Conservation (phyloP, 2,329 filamentous ascomycete genomes). For the Pezicula carpinea region DNA sequence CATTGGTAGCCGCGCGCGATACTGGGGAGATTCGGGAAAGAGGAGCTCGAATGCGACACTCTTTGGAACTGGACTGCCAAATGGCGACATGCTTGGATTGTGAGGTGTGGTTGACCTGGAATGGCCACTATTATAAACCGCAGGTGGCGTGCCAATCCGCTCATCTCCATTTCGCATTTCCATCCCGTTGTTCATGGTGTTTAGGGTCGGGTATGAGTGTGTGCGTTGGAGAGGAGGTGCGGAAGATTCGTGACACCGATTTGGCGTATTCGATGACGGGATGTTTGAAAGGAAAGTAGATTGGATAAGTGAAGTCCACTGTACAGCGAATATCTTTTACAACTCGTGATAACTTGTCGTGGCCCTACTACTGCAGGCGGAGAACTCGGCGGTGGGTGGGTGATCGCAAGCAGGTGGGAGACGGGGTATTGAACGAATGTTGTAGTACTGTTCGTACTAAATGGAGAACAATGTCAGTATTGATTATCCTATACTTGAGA, state of each 20-base stretch:
- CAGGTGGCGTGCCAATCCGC: conserved; percentile 26
- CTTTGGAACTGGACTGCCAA: conserved; percentile 48
- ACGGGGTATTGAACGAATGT: conserved; percentile 18
- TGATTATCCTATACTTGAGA: conserved; percentile 10
- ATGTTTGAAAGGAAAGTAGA: conserved; percentile 17
- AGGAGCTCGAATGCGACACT: conserved; percentile 76
- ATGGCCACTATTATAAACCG: conserved; percentile 17
- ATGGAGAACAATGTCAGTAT: conserved; percentile 15
- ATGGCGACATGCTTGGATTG: conserved; percentile 24
- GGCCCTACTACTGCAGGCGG: conserved; percentile 12
- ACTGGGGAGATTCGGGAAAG: conserved; percentile 62
- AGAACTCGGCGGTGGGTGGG: conserved; percentile 9
- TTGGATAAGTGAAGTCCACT: conserved; percentile 19
- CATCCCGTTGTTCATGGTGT: conserved; percentile 21
- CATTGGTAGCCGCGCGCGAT: conserved; percentile 74
- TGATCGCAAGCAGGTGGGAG: conserved; percentile 25
- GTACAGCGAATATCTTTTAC: conserved; percentile 2
- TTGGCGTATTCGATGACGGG: conserved; percentile 19
- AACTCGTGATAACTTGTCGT: conserved; percentile 10
- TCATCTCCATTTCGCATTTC: conserved; percentile 18
- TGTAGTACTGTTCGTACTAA: conserved; percentile 15
- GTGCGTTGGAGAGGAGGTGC: conserved; percentile 13
- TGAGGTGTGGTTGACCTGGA: conserved; percentile 21
- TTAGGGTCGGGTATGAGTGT: conserved; percentile 23
- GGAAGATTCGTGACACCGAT: conserved; percentile 15